Percentiles rank a stretch among this genome's conserved stretches.
These are phyloP conservation scores for Adansonia grandidieri DNA, from an alignment of 441 rosid genomes.

Conservation along the genomic window DNA sequence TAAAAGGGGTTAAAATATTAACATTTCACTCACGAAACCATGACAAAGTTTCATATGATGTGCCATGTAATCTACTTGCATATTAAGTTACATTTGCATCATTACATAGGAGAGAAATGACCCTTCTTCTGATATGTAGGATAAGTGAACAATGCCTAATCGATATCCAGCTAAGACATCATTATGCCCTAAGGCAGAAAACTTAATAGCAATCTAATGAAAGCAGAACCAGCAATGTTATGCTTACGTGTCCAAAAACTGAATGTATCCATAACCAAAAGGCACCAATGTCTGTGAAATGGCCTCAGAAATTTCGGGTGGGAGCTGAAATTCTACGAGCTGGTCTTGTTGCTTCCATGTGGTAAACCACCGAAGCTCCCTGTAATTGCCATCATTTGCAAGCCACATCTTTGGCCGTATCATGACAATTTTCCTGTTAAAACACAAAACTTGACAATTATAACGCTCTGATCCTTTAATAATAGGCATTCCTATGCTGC, in stretches of 20 bases:
- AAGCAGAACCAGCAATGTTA: not conserved
- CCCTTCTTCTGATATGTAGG: not conserved
- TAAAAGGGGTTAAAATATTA: slow-evolving; percentile 21
- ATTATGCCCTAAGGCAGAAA: slow-evolving; percentile 3
- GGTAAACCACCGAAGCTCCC: slow-evolving; percentile 92
- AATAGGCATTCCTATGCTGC: slow-evolving; percentile 96
- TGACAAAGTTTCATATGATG: not conserved
- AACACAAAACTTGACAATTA: slow-evolving; percentile 89
- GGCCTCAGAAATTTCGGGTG: slow-evolving; percentile 68
- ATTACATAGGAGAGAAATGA: not conserved
- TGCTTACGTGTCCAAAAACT: slow-evolving; percentile 82
- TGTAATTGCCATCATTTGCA: slow-evolving; percentile 86
- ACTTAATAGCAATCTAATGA: not conserved
- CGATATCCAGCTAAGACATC: slow-evolving; percentile 10
- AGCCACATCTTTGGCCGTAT: slow-evolving; percentile 94
- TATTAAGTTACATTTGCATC: slow-evolving; percentile 5
- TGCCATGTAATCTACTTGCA: not conserved
- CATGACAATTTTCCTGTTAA: slow-evolving; percentile 80
- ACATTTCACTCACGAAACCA: slow-evolving; percentile 12
- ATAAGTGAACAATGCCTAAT: slow-evolving; percentile 6
- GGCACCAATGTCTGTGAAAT: slow-evolving; percentile 73
- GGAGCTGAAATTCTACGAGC: slow-evolving; percentile 79
- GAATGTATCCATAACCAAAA: slow-evolving; percentile 88
- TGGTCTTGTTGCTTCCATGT: slow-evolving; percentile 79
- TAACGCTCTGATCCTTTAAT: slow-evolving; percentile 89